These are phyloP conservation scores for Vanderwaltozyma polyspora DNA, from an alignment of 805 yeast genomes.

Conservation along the genomic window DNA sequence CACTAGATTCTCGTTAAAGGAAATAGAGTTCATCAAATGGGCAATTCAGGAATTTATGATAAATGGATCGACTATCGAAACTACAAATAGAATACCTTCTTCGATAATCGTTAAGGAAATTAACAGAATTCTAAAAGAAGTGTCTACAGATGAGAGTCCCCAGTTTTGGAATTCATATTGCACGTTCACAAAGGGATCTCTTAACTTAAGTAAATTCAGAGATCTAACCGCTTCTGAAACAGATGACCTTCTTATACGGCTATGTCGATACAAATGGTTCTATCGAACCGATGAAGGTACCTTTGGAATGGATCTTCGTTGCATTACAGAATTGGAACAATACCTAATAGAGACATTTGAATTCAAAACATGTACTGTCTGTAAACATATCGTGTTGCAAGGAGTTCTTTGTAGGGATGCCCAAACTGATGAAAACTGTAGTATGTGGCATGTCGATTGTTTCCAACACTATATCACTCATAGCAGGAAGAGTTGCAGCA, in stretches of 20 bases:
- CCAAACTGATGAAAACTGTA: constrained; percentile 1
- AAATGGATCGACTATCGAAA: background rate
- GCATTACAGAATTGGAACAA: constrained; percentile 20
- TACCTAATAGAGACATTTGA: constrained; percentile 10
- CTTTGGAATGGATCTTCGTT: constrained; percentile 18
- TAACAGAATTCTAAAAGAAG: constrained; percentile 6
- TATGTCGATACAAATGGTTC: constrained; percentile 22
- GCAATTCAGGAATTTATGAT: constrained; percentile 11
- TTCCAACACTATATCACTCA: constrained; percentile 22
- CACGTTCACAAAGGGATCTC: constrained; percentile 14
- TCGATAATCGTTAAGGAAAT: constrained; percentile 8
- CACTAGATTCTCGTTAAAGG: constrained; percentile 17
- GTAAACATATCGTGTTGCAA: constrained; percentile 14
- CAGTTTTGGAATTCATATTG: constrained; percentile 9
- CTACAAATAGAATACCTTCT: background rate
- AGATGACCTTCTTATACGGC: constrained; percentile 10
- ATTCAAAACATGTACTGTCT: constrained; percentile 13
- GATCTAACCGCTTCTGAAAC: constrained; percentile 13
- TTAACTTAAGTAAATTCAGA: constrained; percentile 10
- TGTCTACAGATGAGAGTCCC: constrained; percentile 1
- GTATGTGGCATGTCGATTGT: constrained; percentile 25
- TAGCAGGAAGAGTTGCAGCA: constrained; percentile 13
- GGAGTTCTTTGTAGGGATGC: constrained; percentile 18
- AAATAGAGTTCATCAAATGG: constrained; percentile 22
- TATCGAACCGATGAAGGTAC: constrained; percentile 15